Evolutionary conservation across 306 rosid species (phyloP), one percentile per base, ranked within the genome.

Genomic region (Begonia peltatifolia): DNA sequence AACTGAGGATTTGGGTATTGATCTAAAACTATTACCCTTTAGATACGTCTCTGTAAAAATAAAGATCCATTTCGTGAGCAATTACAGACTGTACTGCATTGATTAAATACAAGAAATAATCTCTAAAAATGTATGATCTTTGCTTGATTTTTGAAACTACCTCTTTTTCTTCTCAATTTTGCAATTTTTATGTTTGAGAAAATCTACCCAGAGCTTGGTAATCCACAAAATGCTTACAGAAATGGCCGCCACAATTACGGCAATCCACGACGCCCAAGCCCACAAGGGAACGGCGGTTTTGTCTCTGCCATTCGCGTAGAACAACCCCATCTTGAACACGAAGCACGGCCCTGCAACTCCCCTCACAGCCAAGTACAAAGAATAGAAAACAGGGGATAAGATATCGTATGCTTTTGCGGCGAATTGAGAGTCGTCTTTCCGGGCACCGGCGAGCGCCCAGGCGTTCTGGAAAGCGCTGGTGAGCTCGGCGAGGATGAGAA

Each of bases 181-280:
- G 12, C 16, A 55, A 10, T 13, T 73, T 46, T 73, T 75, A 15
- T 73, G 80, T 47, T 64, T 68, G 12, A 46, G 75, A 12, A 83
- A 56, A 46, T 83, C 82, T 53, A 83, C 10, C 99, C 99, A 90
- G 12, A 84, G 88, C 71, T 87, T 81, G 0, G 48, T 64, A 70
- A 90, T 70, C 99, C 99, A 90, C 76, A 83, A 11, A 41, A 86
- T 76, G 42, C 96, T 90, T 11, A 77, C 94, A 46, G 80, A 83
- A 58, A 86, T 83, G 0, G 99, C 99, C 9, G 48, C 9, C 0
- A 71, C 4, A 9, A 90, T 84, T 13, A 90, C 99, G 17, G 50
- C 68, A 8, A 77, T 75, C 99, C 96, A 90, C 20, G 99, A 86
- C 41, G 68, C 60, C 95, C 99, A 90, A 44, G 76, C 68, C 99